Percentiles rank a stretch among this genome's conserved stretches.
Conservation (phyloP, 768 basidiomycete species). For the Xerocomellus intermedius region DNA sequence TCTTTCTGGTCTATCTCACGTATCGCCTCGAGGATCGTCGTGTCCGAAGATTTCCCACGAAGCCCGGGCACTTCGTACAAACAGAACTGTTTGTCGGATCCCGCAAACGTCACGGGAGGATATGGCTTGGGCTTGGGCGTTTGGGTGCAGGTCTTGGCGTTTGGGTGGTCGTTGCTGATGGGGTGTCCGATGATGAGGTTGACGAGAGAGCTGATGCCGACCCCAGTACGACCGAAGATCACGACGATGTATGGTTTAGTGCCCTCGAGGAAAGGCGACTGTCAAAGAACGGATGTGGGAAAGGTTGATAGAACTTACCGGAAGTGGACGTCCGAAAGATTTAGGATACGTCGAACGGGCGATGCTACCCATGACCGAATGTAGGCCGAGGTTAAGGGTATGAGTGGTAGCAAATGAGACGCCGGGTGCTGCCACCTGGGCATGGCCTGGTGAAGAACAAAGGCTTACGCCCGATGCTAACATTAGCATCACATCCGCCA, state of each 20-base stretch:
- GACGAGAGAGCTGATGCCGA: conserved; percentile 28
- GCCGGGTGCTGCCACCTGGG: neutral
- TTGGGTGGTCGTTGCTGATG: conserved; percentile 12
- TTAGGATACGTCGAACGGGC: neutral
- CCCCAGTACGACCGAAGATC: conserved; percentile 29
- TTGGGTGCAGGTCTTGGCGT: neutral
- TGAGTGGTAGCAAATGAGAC: neutral
- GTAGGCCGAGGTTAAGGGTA: neutral
- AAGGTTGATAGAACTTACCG: neutral
- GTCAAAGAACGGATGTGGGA: neutral
- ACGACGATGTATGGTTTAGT: conserved; percentile 22
- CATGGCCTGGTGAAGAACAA: neutral
- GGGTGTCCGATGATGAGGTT: conserved; percentile 27
- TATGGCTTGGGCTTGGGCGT: neutral
- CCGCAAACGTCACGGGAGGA: neutral
- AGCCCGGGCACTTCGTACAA: conserved; percentile 29
- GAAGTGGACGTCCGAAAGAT: neutral
- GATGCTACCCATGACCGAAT: neutral
- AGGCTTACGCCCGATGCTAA: conserved; percentile 1
- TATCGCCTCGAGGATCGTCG: conserved; percentile 15
- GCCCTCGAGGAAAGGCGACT: neutral
- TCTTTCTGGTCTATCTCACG: conserved; percentile 10
- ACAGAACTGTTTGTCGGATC: conserved; percentile 1
- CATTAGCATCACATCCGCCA: no score
- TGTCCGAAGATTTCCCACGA: conserved; percentile 3